Evolutionary conservation across 208 protist species (phyloP).

Genomic region (Leishmania gerbilli): DNA sequence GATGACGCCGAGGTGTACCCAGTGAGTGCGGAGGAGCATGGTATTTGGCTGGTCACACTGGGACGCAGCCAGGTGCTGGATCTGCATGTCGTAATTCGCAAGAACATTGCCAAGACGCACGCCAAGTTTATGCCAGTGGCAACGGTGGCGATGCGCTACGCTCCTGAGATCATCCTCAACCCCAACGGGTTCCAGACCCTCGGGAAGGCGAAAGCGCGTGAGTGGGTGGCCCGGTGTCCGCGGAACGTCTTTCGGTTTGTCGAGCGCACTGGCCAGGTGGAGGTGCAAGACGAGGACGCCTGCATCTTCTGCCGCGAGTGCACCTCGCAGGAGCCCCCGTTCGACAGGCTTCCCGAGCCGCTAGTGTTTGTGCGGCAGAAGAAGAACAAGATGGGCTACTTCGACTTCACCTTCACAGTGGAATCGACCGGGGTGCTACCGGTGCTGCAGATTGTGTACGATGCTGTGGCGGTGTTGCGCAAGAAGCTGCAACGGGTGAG

Average conservation of each 20-base stretch:
- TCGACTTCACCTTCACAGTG: conserved; percentile 92
- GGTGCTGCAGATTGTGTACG: conserved; percentile 84
- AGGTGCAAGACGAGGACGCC: conserved; percentile 60
- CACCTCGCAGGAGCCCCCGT: conserved; percentile 69
- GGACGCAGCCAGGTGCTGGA: conserved; percentile 85
- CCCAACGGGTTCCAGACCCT: conserved; percentile 75
- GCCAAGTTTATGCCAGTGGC: conserved; percentile 97
- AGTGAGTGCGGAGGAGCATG: conserved; percentile 79
- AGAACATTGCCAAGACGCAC: conserved; percentile 98
- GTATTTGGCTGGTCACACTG: conserved; percentile 89
- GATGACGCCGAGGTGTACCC: conserved; percentile 81
- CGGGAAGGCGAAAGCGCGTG: conserved; percentile 55
- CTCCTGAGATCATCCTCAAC: conserved; percentile 94
- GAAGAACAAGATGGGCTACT: conserved; percentile 72
- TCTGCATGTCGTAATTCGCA: conserved; percentile 81
- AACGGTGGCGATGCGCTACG: conserved; percentile 94
- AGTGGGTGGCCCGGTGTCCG: conserved; percentile 92
- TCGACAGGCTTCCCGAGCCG: conserved; percentile 76
- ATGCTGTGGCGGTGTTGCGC: conserved; percentile 84
- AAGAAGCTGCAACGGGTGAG: conserved; percentile 75
- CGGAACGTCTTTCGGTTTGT: conserved; percentile 87
- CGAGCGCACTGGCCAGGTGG: conserved; percentile 57
- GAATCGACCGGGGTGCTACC: conserved; percentile 90
- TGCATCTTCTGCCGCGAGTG: conserved; percentile 96
- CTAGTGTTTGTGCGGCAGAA: conserved; percentile 88